Base-by-base conservation (phyloP, 805 yeast genomes). In the Starmerella vitae region DNA sequence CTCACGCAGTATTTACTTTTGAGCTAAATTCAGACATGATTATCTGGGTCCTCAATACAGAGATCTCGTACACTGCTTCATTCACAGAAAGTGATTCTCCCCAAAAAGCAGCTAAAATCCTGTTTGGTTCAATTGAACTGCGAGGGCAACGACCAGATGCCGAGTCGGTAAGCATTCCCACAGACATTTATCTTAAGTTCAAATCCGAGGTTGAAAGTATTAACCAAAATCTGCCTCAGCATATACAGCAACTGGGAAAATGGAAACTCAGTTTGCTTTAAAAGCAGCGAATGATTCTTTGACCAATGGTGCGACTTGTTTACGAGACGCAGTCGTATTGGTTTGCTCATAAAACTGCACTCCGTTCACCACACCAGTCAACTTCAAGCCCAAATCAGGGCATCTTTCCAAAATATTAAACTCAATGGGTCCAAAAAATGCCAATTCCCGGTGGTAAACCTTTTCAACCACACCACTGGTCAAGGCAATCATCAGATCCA, bases 261-360 rank as follows among this genome's bases (percentile, higher is more conserved):
- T 62, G 65, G 64, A 38, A 44, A 4, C 52, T 55, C 5, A 58
- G 62, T 1, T 42, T 57, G 15, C 43, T 60, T 22, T 28, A 15
- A 12, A 31, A 9, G 12, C 19, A 3, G 25, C n/a, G 51, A 39
- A 20, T 36, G 39, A 32, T 30, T 24, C 9, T n/a, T 59, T 49
- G 25, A 70, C 39, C 12, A 64, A 53, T 1, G 96, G 96, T 4
- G 82, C 94, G 10, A 85, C 82, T 55, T 81, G 93, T 55, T 86
- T 86, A 51, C 96, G 68, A 26, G 91, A 79, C 1, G 88, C 86
- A 6, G 60, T 56, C 12, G 68, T 51, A 43, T 78, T 74, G 45
- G 65, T 67, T 53, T 78, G 79, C 46, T 61, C 54, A 41, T 59
- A 70, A 31, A 47, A 43, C 17, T 41, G 37, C n/a, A 52, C 49